Evolutionary conservation across 768 basidiomycete genomes (phyloP).

Genomic region (Porpolomopsis calyptriformis): DNA sequence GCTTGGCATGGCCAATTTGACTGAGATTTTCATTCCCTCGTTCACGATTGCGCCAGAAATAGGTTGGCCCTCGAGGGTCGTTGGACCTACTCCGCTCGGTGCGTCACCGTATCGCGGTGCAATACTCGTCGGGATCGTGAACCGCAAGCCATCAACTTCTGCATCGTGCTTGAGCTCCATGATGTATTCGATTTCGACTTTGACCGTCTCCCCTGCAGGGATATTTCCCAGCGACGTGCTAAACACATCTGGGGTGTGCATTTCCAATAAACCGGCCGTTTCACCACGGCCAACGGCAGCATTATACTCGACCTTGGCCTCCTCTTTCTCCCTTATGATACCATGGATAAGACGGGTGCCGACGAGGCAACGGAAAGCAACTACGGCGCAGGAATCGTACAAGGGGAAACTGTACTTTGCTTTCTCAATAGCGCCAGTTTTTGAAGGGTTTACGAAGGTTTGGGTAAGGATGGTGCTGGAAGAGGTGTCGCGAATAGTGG

Average conservation of each 20-base stretch:
- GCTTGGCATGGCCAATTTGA: constrained; percentile 2
- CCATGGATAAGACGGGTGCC: neutral
- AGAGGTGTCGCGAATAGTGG: constrained; percentile 1
- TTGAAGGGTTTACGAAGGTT: constrained; percentile 4
- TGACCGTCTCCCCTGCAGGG: constrained; percentile 1
- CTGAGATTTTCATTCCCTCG: neutral
- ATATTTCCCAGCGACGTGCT: constrained; percentile 2
- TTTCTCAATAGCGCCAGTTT: neutral
- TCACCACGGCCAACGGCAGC: constrained; percentile 1
- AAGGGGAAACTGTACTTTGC: constrained; percentile 5
- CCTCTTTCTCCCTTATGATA: constrained; percentile 2
- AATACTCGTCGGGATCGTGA: constrained; percentile 3
- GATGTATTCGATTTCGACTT: constrained; percentile 6
- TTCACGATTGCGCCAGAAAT: neutral
- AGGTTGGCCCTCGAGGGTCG: neutral
- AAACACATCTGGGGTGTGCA: constrained; percentile 2
- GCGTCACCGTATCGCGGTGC: neutral
- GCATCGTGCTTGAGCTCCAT: constrained; percentile 6
- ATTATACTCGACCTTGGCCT: neutral
- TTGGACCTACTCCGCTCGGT: neutral
- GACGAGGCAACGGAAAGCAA: constrained; percentile 2
- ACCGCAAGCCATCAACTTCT: constrained; percentile 1
- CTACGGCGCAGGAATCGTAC: constrained; percentile 4
- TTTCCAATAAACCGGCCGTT: neutral
- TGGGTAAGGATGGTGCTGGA: constrained; percentile 2